These are phyloP conservation scores for Picea mariana DNA, from an alignment of 83 land plant genomes.

Conservation along the genomic window DNA sequence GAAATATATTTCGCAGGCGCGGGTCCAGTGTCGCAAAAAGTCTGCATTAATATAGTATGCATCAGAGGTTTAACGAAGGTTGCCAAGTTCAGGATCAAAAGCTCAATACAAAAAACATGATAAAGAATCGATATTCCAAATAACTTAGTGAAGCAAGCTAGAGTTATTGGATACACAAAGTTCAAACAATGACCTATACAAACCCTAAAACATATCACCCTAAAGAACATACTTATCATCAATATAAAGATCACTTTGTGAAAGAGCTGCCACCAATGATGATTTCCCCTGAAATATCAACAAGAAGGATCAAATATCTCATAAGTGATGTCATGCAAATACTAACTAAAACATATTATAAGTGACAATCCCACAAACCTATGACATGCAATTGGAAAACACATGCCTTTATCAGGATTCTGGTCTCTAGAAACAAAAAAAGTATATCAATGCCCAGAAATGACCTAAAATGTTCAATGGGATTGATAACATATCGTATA, in stretches of 20 bases:
- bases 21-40: constrained; percentile 97
- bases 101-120: neutral
- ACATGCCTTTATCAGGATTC: too few species aligned
- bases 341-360: too few species aligned
- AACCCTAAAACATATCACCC: neutral
- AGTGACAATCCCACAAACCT: too few species aligned
- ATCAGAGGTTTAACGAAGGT: neutral
- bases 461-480: too few species aligned
- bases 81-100: neutral
- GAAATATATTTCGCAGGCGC: constrained; percentile 75
- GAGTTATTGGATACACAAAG: neutral
- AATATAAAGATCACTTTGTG: constrained; percentile 69
- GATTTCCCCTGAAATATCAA: constrained; percentile 80
- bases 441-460: too few species aligned
- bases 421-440: too few species aligned
- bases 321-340: too few species aligned
- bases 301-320: neutral
- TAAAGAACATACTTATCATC: constrained; percentile 70
- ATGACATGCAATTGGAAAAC: too few species aligned
- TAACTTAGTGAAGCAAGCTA: too few species aligned
- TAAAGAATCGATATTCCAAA: neutral
- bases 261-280: constrained; percentile 85
- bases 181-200: neutral
- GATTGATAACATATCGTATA: too few species aligned
- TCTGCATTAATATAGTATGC: constrained; percentile 40